Evolutionary conservation across 129 eudicot species (phyloP).

Genomic region (Ambrosia trifida): DNA sequence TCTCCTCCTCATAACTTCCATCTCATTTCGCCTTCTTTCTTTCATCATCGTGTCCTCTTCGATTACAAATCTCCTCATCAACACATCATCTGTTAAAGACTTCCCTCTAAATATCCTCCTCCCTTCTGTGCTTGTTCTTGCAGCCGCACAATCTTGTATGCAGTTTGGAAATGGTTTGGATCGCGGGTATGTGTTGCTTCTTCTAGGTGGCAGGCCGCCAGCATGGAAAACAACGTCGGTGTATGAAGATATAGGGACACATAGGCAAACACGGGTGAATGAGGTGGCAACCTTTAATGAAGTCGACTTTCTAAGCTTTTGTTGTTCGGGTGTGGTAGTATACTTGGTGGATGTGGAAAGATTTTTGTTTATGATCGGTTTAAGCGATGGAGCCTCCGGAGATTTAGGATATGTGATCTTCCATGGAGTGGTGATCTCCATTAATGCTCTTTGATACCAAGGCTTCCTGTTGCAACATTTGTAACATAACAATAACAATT

Average conservation of each 20-base stretch:
- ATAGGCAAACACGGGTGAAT: conserved; percentile 76
- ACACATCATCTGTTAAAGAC: conserved; percentile 76
- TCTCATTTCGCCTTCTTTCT: conserved; percentile 76
- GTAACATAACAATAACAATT: neutral
- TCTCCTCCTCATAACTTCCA: conserved; percentile 90
- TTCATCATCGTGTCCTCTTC: conserved; percentile 99
- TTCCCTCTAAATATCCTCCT: conserved; percentile 82
- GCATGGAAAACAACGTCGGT: conserved; percentile 65
- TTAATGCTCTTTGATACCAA: conserved; percentile 95
- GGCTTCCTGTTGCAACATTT: conserved; percentile 63
- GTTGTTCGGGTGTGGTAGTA: conserved; percentile 38
- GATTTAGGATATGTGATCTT: conserved; percentile 54
- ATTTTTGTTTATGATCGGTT: conserved; percentile 50
- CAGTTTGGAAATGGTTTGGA: conserved; percentile 54
- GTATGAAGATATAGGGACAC: conserved; percentile 94
- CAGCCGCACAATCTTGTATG: conserved; percentile 43
- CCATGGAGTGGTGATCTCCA: conserved; percentile 75
- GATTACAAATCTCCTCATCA: conserved; percentile 90
- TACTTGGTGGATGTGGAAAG: conserved; percentile 50
- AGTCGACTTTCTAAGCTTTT: conserved; percentile 66
- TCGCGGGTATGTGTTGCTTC: conserved; percentile 86
- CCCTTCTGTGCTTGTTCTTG: conserved; percentile 62
- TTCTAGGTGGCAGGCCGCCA: conserved; percentile 75
- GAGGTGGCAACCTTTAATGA: conserved; percentile 83
- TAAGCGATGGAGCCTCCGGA: conserved; percentile 43